Evolutionary conservation across 1,139 yeast genomes (phyloP), one percentile per base, ranked within the genome.

Genomic region (Kodamaea suecica): DNA sequence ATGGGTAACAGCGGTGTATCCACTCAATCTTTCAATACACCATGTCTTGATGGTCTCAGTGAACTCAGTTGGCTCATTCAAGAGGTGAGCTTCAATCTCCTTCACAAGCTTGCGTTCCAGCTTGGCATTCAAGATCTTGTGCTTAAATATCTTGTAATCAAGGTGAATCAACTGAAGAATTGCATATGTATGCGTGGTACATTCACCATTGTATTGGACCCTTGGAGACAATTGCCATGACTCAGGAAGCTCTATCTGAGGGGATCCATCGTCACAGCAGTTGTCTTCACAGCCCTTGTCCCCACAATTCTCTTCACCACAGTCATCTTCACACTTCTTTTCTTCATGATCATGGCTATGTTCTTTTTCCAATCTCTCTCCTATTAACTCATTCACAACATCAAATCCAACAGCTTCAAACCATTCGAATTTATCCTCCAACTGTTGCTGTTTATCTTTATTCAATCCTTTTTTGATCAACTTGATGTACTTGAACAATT

Each of bases 391-490:
- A 38, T 66, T 67, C n/a, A 70, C 52, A 5, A 66, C 39, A 5
- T 61, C 68, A 43, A 70, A 72, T 3, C 84, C 86, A 24, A 57
- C 52, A 9, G 63, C 63, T 24, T 74, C 75, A 73, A 86, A 80
- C 92, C 92, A 84, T 15, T 67, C 65, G 8, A 80, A 52, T 36
- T 84, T 73, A 27, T 61, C 57, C 3, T 64, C 61, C 25, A 67
- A 45, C 37, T 66, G 67, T 17, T 59, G 54, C 17, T 55, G 56
- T 38, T 59, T 57, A 13, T 46, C 47, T 4, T 44, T 43, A 10
- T 55, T 45, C 12, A 51, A 33, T 3, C 43, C 49, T 9, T 40
- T 32, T 40, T 56, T 57, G 17, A 49, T 40, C 17, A 60, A 46
- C 36, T 71, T 71, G 27, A 71, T 57, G 36, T 68, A 63, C 32